These are phyloP conservation scores for Eutypella sp. DNA, from an alignment of 2,329 filamentous ascomycete genomes.

Conservation along the genomic window DNA sequence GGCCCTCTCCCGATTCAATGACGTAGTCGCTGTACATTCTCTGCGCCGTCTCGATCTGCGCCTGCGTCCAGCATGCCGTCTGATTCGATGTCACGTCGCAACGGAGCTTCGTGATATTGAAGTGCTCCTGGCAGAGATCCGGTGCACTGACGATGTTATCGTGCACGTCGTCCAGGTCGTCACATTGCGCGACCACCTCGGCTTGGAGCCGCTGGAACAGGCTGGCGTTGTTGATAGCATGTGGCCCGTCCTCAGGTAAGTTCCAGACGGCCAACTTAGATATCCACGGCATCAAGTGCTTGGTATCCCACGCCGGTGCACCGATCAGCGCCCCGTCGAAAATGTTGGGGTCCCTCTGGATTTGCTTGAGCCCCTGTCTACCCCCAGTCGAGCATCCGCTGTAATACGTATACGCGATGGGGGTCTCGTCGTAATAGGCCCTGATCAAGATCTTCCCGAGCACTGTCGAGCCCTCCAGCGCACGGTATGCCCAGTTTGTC, in stretches of 20 bases:
- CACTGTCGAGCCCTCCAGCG: conserved; percentile 38
- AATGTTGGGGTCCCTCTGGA: conserved; percentile 43
- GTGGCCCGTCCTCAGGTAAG: conserved; percentile 32
- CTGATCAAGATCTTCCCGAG: conserved; percentile 39
- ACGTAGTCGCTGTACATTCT: conserved; percentile 24
- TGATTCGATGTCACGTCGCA: conserved; percentile 23
- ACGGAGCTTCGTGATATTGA: conserved; percentile 27
- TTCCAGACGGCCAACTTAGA: conserved; percentile 38
- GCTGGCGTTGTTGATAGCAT: conserved; percentile 33
- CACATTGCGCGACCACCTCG: conserved; percentile 39
- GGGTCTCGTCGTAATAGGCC: conserved; percentile 38
- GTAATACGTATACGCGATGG: conserved; percentile 40
- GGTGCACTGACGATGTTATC: conserved; percentile 39
- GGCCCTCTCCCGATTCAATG: no score
- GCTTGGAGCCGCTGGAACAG: conserved; percentile 36
- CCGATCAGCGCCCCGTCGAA: conserved; percentile 49
- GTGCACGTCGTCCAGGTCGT: conserved; percentile 35
- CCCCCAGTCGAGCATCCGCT: conserved; percentile 51
- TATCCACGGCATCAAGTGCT: conserved; percentile 35
- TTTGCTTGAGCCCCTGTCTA: conserved; percentile 45
- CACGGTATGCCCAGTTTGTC: conserved; percentile 28
- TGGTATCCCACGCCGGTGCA: conserved; percentile 41
- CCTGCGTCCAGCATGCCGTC: conserved; percentile 31
- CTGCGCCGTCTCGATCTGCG: conserved; percentile 30
- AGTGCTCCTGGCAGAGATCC: conserved; percentile 26